Evolutionary conservation across 208 protist species (phyloP).

Genomic region (Hexamita inflata): DNA sequence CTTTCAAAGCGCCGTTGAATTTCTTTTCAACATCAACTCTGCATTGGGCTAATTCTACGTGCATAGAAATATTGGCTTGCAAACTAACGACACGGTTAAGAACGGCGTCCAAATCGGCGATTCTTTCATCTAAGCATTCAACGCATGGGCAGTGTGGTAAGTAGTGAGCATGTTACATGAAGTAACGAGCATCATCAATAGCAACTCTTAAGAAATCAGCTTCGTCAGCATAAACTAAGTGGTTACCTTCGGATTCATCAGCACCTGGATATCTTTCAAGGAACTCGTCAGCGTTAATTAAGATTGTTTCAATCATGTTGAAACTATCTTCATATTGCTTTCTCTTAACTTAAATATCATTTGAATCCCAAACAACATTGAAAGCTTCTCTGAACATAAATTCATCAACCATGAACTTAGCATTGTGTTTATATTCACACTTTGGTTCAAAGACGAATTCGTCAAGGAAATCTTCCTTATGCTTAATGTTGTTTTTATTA

Average conservation of each 20-base stretch:
- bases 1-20: not conserved
- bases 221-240: slow-evolving; percentile 9
- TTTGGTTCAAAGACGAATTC: not conserved
- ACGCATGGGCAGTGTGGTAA: too few relatives aligned
- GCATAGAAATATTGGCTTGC: not conserved
- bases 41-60: not conserved
- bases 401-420: not conserved
- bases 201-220: not conserved
- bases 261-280: not conserved
- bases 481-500: not conserved
- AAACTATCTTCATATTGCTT: not conserved
- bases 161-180: too few relatives aligned
- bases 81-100: not conserved
- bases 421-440: not conserved
- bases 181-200: not conserved
- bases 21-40: not conserved
- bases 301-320: slow-evolving; percentile 16
- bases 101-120: not conserved
- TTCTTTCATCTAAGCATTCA: not conserved
- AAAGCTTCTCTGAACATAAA: not conserved
- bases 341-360: slow-evolving; percentile 1
- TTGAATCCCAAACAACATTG: slow-evolving; percentile 15
- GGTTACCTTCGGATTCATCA: not conserved
- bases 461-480: not conserved
- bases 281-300: slow-evolving; percentile 3